These are phyloP conservation scores for Neurospora sp. DNA, from an alignment of 2,329 filamentous ascomycete genomes.

Conservation along the genomic window DNA sequence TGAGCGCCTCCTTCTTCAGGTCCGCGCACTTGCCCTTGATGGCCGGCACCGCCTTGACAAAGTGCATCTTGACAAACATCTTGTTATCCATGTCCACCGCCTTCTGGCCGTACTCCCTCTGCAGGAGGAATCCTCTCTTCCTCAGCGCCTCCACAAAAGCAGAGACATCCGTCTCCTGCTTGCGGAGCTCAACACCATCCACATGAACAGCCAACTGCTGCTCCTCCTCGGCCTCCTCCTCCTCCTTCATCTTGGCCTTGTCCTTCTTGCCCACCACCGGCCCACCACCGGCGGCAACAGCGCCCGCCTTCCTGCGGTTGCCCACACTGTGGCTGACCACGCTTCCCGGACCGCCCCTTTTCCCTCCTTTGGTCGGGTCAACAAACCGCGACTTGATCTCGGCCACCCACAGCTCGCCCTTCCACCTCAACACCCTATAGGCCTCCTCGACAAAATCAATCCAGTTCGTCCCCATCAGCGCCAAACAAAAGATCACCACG, in stretches of 20 bases:
- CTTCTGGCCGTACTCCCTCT: slow-evolving; percentile 41
- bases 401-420: slow-evolving; percentile 92
- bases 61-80: slow-evolving; percentile 98
- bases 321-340: slow-evolving; percentile 62
- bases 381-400: slow-evolving; percentile 94
- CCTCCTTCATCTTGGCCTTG: slow-evolving; percentile 33
- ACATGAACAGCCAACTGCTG: slow-evolving; percentile 58
- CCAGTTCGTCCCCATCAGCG: slow-evolving; percentile 99
- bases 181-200: slow-evolving; percentile 53
- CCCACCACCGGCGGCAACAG: too few relatives aligned
- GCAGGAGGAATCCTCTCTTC: slow-evolving; percentile 75
- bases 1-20: slow-evolving; percentile 47
- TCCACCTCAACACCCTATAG: slow-evolving; percentile 81
- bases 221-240: slow-evolving; percentile 37
- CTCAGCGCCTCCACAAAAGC: slow-evolving; percentile 77
- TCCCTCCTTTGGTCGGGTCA: slow-evolving; percentile 27
- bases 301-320: slow-evolving; percentile 42
- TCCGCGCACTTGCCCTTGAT: slow-evolving; percentile 64
- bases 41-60: slow-evolving; percentile 72
- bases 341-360: slow-evolving; percentile 32
- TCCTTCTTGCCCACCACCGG: slow-evolving; percentile 28
- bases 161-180: slow-evolving; percentile 72
- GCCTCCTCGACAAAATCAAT: slow-evolving; percentile 93
- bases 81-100: slow-evolving; percentile 79
- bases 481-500: slow-evolving; percentile 88